Base-by-base conservation (phyloP, 2,329 filamentous ascomycete species). In the Cordyceps farinosa region DNA sequence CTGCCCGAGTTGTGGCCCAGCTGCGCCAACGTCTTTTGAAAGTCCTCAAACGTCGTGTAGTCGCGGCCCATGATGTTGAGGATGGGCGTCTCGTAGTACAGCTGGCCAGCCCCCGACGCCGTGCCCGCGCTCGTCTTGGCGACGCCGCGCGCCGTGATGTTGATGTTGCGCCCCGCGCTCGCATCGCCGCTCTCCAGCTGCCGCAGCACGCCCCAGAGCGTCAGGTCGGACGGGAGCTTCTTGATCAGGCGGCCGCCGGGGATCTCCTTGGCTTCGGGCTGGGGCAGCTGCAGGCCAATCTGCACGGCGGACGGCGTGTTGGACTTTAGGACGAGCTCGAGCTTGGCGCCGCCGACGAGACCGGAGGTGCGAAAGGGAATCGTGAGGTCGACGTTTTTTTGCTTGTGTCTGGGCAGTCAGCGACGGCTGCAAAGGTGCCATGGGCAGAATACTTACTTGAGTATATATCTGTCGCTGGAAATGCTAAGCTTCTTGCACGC, bases 1-100 rank as follows among this genome's bases (percentile, higher is more conserved):
- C 85, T 94, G 6, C 95, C 94, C 54, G 86, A 89, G 72, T 93
- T 96, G 70, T 96, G 89, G 0, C 95, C 95, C 22, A 98, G 79
- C 73, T 97, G 91, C 5, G 87, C 88, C 52, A 99, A 77, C 1
- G 91, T 93, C 80, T 96, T 96, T 74, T 97, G 92, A 64, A 98
- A 83, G 70, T 96, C 93, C 22, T 81, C 80, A 69, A 98, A 91
- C 0, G 85, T 87, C 3, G 88, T 84, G 17, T 97, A 77, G 68
- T 94, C 91, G 69, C 91, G 84, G 10, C 90, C 91, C 83, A 96
- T 89, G 66, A 97, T 85, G 67, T 93, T 89, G 61, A 98, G 77
- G 17, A 92, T 87, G 0, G 95, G 95, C 67, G 87, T 89, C 76
- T 98, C 91, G 71, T 97, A 97, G 74, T 89, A 90, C 58, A 99